Evolutionary conservation across 1,284 basidiomycete genomes (phyloP), one percentile per base, ranked within the genome.

Genomic region (Tilletia horrida): DNA sequence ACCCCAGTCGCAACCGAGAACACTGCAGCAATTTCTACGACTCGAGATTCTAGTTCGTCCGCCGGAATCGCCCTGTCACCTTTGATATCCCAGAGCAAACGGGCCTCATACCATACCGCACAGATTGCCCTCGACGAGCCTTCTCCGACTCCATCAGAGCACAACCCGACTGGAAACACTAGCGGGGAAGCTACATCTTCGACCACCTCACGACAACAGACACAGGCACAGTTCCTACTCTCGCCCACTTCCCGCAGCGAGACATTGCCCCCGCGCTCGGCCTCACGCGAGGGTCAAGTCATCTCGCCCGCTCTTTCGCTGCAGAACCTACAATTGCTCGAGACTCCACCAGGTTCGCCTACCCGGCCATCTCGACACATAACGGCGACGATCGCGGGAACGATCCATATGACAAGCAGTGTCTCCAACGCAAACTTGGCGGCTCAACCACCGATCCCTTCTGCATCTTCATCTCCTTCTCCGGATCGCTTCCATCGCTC

Each of bases 61-160:
- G 4, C 35, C 35, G 35, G 35, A 40, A 40, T 40, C 35, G 4
- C 11, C 35, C 4, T 40, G 6, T 40, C 35, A 4, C 35, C 35
- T 40, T 40, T 11, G 35, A 4, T 40, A 6, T 40, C 35, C 35
- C 35, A 48, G 16, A 18, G 6, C 45, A 48, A 48, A 23, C 66
- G 70, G 18, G 69, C 71, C 9, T 73, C 72, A 0, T 73, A 71
- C 42, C 70, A 73, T 27, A 71, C 70, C 8, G 72, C 70, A 8
- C 21, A 50, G 23, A 50, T 63, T 29, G 14, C 11, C 43, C n/a
- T 67, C n/a, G 66, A 67, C 29, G 66, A 63, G 8, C 13, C 29
- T 0, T 25, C 48, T 40, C 31, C 35, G n/a, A 48, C 16, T 25
- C 48, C 43, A 50, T 18, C 35, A 40, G 35, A 40, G 35, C 35